Evolutionary conservation across 2,329 filamentous ascomycete species (phyloP).

Genomic region (Botryosphaeria dothidea): DNA sequence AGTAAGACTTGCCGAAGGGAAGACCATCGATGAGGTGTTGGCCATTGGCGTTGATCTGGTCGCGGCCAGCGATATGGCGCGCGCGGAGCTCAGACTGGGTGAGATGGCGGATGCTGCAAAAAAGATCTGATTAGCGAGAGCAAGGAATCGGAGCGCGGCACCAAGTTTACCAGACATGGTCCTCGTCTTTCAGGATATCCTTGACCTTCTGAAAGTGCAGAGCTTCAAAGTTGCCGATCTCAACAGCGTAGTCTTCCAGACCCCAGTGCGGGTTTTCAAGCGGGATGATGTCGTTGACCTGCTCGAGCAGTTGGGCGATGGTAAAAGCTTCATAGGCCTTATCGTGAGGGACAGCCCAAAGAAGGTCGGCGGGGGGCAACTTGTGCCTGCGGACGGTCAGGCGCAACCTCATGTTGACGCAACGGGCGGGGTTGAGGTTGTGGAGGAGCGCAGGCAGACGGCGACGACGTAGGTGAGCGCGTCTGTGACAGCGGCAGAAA

Average conservation of each 20-base stretch:
- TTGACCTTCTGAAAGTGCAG: constrained; percentile 78
- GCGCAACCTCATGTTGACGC: constrained; percentile 36
- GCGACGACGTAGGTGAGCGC: not conserved
- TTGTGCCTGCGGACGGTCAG: constrained; percentile 38
- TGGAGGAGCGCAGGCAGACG: not conserved
- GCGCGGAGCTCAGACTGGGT: constrained; percentile 72
- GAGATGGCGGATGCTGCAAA: constrained; percentile 72
- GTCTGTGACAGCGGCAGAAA: constrained; percentile 3
- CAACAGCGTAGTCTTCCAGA: constrained; percentile 85
- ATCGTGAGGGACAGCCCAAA: constrained; percentile 38
- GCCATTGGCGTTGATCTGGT: constrained; percentile 78
- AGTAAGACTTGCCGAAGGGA: constrained; percentile 73
- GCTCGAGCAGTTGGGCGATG: constrained; percentile 72
- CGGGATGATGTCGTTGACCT: constrained; percentile 77
- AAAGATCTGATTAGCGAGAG: not conserved
- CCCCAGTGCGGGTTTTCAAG: constrained; percentile 83
- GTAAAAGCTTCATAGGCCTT: constrained; percentile 49
- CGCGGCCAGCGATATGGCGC: constrained; percentile 71
- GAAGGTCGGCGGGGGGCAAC: constrained; percentile 39
- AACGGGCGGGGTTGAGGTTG: not conserved
- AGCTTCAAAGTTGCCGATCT: constrained; percentile 78
- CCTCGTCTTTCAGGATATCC: constrained; percentile 75
- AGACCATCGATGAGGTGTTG: constrained; percentile 83
- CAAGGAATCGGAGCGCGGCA: not conserved
- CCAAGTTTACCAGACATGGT: constrained; percentile 70